Evolutionary conservation across 345 rosid genomes (phyloP).

Genomic region (Durio zibethinus): DNA sequence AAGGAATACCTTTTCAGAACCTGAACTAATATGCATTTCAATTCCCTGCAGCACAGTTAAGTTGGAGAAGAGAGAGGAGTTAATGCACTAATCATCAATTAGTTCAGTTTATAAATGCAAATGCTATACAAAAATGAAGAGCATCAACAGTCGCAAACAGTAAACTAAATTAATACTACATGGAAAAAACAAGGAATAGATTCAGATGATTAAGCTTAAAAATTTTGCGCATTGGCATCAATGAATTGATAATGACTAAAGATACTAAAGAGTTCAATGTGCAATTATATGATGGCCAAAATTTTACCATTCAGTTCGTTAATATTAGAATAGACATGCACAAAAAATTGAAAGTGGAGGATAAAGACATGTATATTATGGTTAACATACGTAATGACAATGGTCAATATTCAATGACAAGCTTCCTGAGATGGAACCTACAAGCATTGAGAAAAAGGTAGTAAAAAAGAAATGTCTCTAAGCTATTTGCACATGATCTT

Average conservation of each 20-base stretch:
- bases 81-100: slow-evolving; percentile 1
- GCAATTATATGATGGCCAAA: neutral
- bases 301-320: neutral
- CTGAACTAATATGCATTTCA: slow-evolving; percentile 80
- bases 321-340: neutral
- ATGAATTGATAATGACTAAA: neutral
- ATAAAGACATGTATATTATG: neutral
- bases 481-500: neutral
- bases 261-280: neutral
- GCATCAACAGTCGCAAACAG: neutral
- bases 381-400: neutral
- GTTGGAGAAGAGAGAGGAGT: neutral
- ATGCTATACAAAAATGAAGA: neutral
- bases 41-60: slow-evolving; percentile 59
- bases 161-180: neutral
- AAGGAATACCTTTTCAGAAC: slow-evolving; percentile 76
- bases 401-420: neutral
- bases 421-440: neutral
- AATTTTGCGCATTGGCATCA: neutral
- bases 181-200: neutral
- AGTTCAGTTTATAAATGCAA: neutral
- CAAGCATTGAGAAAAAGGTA: neutral
- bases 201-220: neutral
- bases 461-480: neutral
- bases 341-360: neutral